Evolutionary conservation across 257 asterid species (phyloP).

Genomic region (Primulina tabacum): DNA sequence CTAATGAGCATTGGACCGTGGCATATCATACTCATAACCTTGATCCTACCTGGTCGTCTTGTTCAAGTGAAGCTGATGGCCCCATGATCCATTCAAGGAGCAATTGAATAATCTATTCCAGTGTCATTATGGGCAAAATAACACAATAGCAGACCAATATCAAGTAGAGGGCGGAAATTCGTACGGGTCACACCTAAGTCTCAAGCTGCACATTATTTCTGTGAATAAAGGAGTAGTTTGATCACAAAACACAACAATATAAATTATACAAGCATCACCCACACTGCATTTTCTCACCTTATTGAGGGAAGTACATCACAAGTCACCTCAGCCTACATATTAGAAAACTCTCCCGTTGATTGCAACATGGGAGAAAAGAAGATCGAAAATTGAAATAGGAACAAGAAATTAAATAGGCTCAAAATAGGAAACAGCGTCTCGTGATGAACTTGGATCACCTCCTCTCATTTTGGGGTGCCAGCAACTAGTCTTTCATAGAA

Average conservation of each 20-base stretch:
- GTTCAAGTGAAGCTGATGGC: background rate
- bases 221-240: background rate
- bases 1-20: too few relatives aligned
- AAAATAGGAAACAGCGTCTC: background rate
- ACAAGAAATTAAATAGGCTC: background rate
- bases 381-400: background rate
- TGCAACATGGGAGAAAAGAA: background rate
- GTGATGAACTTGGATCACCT: slow-evolving; percentile 3
- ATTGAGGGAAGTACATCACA: background rate
- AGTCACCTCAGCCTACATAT: background rate
- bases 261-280: background rate
- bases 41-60: background rate
- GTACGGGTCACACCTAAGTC: too few relatives aligned
- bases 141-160: background rate
- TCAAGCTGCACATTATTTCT: background rate
- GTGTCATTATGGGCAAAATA: background rate
- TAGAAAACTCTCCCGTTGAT: background rate
- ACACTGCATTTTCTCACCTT: background rate
- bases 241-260: background rate
- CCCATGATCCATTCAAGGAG: background rate
- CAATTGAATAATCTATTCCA: background rate
- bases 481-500: slow-evolving; percentile 44
- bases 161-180: too few relatives aligned
- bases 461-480: slow-evolving; percentile 35
- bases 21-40: too few relatives aligned